These are phyloP conservation scores for Thermoascus crustaceus DNA, from an alignment of 2,329 filamentous ascomycete genomes.

Conservation along the genomic window DNA sequence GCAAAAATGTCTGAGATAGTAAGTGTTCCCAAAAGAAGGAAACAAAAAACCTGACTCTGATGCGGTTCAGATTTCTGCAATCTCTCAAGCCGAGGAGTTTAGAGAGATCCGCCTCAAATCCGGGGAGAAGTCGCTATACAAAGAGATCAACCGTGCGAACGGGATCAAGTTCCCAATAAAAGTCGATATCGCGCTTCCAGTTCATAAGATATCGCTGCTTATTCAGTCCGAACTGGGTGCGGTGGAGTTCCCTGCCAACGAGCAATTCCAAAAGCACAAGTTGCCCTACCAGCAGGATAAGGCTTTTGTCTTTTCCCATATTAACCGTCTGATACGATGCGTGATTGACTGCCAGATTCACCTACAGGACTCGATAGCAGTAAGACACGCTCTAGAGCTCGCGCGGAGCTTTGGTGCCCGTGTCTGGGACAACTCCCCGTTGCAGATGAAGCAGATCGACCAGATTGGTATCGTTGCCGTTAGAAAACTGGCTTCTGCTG, in stretches of 20 bases:
- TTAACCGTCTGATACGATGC: conserved; percentile 63
- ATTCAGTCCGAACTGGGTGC: conserved; percentile 67
- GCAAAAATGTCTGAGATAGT: conserved; percentile 62
- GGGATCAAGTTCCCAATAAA: conserved; percentile 65
- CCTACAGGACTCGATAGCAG: conserved; percentile 56
- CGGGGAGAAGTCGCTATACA: conserved; percentile 61
- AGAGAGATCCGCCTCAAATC: conserved; percentile 62
- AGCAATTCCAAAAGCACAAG: conserved; percentile 48
- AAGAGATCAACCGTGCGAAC: conserved; percentile 60
- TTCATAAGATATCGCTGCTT: conserved; percentile 69
- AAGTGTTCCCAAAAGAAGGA: conserved; percentile 23
- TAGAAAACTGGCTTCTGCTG: conserved; percentile 63
- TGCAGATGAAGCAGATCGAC: conserved; percentile 76
- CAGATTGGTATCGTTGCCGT: conserved; percentile 68
- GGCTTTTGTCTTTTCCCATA: conserved; percentile 56
- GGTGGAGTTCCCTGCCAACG: conserved; percentile 53
- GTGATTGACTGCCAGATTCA: conserved; percentile 64
- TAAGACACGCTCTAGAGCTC: conserved; percentile 65
- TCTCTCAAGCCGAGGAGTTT: conserved; percentile 66
- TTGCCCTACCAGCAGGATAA: conserved; percentile 55
- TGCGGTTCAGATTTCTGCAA: conserved; percentile 49
- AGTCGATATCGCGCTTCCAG: conserved; percentile 54
- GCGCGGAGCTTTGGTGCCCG: conserved; percentile 66
- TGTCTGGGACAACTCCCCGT: conserved; percentile 72
- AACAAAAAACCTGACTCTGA: conserved; percentile 10